Evolutionary conservation across 352 stramenopile species (phyloP), one percentile per base, ranked within the genome.

Genomic region (Pythium brachiatum): DNA sequence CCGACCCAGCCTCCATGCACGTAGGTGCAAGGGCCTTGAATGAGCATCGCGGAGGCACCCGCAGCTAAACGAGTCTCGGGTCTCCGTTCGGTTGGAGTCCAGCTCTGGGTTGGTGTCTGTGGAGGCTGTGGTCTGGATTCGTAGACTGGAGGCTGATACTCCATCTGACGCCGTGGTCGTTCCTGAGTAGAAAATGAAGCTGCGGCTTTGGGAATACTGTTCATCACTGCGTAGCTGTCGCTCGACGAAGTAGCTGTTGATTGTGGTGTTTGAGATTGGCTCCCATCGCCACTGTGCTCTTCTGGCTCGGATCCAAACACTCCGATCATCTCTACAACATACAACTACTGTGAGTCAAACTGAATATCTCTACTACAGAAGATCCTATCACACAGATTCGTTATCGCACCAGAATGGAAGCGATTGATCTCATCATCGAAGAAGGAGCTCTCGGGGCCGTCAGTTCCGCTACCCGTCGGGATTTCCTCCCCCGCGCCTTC

Each of bases 271-370:
- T 41, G 39, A 16, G n/a, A 16, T 9, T 41, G 39, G 18, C 68
- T 60, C 6, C 48, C 66, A 11, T 66, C 60, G 7, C 46, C 70
- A 16, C 67, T 52, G 41, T 81, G 69, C 32, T 83, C 68, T n/a
- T 70, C 64, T 16, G 77, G 64, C 29, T 79, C 64, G 27, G 78
- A 73, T 5, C 78, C 76, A 63, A 88, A 88, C 13, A 88, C 57
- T 1, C 23, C 64, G 18, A 70, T 69, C 73, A 86, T 81, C 44
- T 84, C 78, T 88, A 41, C 48, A 9, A 34, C n/a, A 25, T 20
- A 36, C 4, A 26, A 29, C 20, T 7, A 57, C 9, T 5, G 25
- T 38, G 23, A 55, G 15, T 27, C n/a, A n/a, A n/a, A n/a, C n/a
- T n/a, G n/a, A n/a, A n/a, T n/a, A n/a, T n/a, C 46, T 16, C 23